A percentile compares a stretch with the other conserved stretches of the same genome.
Evolutionary conservation across 306 rosid species (phyloP).

Genomic region (Prunus mongolica): DNA sequence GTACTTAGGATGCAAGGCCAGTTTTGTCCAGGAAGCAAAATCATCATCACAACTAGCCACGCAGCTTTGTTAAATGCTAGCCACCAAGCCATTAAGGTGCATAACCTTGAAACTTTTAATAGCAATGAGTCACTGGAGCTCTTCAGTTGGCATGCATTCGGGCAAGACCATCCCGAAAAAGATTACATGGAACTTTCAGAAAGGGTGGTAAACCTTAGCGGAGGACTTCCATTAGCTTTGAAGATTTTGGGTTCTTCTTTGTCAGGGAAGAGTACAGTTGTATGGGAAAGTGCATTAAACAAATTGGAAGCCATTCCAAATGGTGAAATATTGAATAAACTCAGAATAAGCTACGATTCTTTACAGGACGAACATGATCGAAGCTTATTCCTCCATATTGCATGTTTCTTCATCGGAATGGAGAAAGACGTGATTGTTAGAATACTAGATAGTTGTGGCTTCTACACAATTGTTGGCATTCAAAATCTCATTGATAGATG

Average conservation of each 20-base stretch:
- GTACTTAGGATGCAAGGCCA: neutral
- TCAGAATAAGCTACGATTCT: neutral
- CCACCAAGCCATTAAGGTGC: neutral
- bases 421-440: neutral
- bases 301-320: neutral
- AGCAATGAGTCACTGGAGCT: neutral
- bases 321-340: neutral
- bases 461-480: neutral
- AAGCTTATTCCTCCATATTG: neutral
- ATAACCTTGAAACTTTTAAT: no score
- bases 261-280: neutral
- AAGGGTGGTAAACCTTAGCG: neutral
- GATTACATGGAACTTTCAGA: neutral
- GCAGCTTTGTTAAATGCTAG: neutral
- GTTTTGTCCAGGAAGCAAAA: constrained; percentile 1
- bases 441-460: neutral
- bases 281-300: neutral
- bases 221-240: neutral
- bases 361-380: neutral
- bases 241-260: neutral
- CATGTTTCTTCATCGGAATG: neutral
- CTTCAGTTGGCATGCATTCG: neutral
- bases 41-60: neutral
- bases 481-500: constrained; percentile 3
- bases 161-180: neutral